Evolutionary conservation across 140 eudicot species (phyloP), one percentile per base, ranked within the genome.

Genomic region (Anethum foeniculum): DNA sequence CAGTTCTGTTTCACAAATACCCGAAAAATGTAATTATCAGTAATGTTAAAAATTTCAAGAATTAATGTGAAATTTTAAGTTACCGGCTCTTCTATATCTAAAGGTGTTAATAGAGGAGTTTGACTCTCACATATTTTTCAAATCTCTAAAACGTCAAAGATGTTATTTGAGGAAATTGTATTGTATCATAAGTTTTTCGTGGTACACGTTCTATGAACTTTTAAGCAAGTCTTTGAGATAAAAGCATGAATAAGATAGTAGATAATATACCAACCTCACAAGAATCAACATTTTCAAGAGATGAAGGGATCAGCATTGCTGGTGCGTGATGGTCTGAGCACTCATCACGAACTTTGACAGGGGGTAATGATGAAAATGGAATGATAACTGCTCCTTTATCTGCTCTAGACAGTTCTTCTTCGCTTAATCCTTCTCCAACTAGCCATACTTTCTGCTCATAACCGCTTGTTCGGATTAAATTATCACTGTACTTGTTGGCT

Each of bases 381-480:
- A 89, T 83, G 81, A 87, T 85, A 1, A 85, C 5, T 28, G 90
- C 80, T 30, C 90, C 86, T 78, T 85, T 87, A 43, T 82, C 71
- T 19, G 90, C 90, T 78, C 80, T 87, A 5, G 78, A 32, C 10
- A 85, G 89, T 67, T 89, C 93, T 16, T 76, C 82, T 41, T 81
- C 82, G 0, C 80, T 81, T 64, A 87, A 62, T 47, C 84, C 90
- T 23, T 89, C 89, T 72, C 93, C 90, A 23, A 88, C 86, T 39
- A 88, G 12, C 89, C 89, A 88, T 62, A 83, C 91, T 85, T 83
- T 88, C n/a, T 85, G 80, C 48, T 80, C 52, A 74, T 11, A 71
- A 51, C 51, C 39, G 21, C 69, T 71, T 5, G 83, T 43, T 60
- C 79, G 75, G 0, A 48, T 75, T 77, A 82, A 79, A 18, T 78